These are phyloP conservation scores for Diaporthe sp. DNA, from an alignment of 2,329 filamentous ascomycete species.

Conservation along the genomic window DNA sequence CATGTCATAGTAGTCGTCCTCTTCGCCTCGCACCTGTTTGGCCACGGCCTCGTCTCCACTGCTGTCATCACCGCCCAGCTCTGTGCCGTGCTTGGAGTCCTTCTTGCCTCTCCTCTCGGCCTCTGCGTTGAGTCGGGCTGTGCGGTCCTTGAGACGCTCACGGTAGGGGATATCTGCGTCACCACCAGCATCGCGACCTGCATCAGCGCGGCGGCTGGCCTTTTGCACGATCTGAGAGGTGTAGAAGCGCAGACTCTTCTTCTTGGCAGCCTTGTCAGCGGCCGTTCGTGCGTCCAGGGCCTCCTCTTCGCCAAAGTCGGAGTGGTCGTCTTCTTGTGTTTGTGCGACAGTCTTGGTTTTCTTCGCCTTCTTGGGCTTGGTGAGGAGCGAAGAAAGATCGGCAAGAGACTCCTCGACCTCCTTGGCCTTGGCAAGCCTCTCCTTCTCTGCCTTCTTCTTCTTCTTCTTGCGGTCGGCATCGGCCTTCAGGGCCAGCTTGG, in stretches of 20 bases:
- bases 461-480: conserved; percentile 49
- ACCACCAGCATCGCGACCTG: conserved; percentile 81
- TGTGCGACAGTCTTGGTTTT: conserved; percentile 47
- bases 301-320: conserved; percentile 95
- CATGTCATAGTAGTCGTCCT: conserved; percentile 91
- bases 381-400: conserved; percentile 76
- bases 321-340: conserved; percentile 73
- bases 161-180: conserved; percentile 89
- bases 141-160: conserved; percentile 88
- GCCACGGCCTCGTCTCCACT: conserved; percentile 76
- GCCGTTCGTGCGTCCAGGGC: conserved; percentile 82
- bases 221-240: conserved; percentile 98
- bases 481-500: conserved; percentile 47
- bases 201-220: conserved; percentile 84
- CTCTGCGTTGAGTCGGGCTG: conserved; percentile 88
- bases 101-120: conserved; percentile 86
- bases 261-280: conserved; percentile 88
- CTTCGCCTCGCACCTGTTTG: conserved; percentile 65
- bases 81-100: conserved; percentile 72
- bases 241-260: conserved; percentile 96
- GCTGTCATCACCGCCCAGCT: conserved; percentile 75
- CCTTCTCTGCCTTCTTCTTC: conserved; percentile 55
- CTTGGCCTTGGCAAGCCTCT: conserved; percentile 60
- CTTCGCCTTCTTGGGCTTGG: conserved; percentile 61
- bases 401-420: conserved; percentile 79